Evolutionary conservation across 176 grass and related monocot genomes (phyloP).

Genomic region (Leersia perrieri): DNA sequence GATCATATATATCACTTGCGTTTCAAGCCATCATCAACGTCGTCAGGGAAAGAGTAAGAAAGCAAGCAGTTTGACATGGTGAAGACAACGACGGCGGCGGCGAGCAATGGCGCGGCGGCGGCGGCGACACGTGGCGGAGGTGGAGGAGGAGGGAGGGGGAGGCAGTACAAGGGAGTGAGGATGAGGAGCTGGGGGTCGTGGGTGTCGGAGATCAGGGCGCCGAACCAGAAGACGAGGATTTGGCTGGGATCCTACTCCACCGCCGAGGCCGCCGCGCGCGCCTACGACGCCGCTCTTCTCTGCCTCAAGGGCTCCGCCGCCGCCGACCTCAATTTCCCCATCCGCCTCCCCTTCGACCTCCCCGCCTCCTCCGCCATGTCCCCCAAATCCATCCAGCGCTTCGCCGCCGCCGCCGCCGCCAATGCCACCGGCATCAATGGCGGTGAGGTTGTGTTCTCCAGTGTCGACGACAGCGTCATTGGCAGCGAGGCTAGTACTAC

Average conservation of each 20-base stretch:
- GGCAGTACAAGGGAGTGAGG: constrained; percentile 90
- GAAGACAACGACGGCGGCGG: constrained; percentile 43
- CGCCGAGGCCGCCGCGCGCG: constrained; percentile 79
- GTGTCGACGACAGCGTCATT: not conserved
- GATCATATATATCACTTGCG: not conserved
- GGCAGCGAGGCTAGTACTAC: not conserved
- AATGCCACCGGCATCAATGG: not conserved
- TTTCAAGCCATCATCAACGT: constrained; percentile 23
- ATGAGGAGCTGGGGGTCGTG: constrained; percentile 96
- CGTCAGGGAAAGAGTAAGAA: not conserved
- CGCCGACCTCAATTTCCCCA: constrained; percentile 78
- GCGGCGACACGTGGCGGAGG: not conserved
- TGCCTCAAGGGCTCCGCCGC: constrained; percentile 68
- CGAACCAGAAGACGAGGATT: constrained; percentile 82
- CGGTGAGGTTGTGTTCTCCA: not conserved
- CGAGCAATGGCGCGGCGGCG: not conserved
- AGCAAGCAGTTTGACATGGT: constrained; percentile 38
- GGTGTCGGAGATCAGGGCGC: constrained; percentile 90
- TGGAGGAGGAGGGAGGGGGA: constrained; percentile 33
- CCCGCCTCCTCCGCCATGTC: constrained; percentile 48
- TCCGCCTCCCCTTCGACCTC: constrained; percentile 41
- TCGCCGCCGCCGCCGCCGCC: constrained; percentile 58
- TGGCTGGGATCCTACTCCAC: constrained; percentile 92
- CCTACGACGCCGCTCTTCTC: constrained; percentile 80
- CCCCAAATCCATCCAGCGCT: constrained; percentile 78